These are phyloP conservation scores for Plasmodium gonderi DNA, from an alignment of 169 alveolate genomes.

Conservation along the genomic window DNA sequence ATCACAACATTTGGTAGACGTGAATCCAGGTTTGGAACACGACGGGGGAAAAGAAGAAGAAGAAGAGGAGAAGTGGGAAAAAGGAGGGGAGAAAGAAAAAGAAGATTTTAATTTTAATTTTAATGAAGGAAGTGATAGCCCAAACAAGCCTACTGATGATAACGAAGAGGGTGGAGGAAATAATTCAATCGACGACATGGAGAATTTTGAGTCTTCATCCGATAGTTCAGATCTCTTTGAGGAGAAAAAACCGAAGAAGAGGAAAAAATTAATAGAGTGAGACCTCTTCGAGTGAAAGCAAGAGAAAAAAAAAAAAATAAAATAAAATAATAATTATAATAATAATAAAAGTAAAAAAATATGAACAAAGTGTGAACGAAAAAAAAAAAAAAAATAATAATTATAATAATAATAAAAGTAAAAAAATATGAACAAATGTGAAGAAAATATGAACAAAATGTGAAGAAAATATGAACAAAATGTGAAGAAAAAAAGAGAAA, in stretches of 20 bases:
- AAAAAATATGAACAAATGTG: background rate
- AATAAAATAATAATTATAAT: background rate
- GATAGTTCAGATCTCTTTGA: slow-evolving; percentile 61
- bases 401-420: background rate
- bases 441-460: too few species aligned
- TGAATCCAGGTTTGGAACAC: too few species aligned
- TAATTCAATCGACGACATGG: background rate
- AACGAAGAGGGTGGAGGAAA: background rate
- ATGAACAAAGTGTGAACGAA: background rate
- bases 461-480: too few species aligned
- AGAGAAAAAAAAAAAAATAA: background rate
- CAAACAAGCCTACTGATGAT: background rate
- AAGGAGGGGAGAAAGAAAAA: background rate
- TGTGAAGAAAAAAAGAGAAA: too few species aligned
- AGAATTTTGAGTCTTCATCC: background rate
- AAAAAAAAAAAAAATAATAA: background rate
- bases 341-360: background rate
- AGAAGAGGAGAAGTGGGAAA: background rate
- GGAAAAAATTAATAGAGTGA: slow-evolving; percentile 29
- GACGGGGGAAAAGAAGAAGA: background rate
- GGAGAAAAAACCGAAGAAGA: slow-evolving; percentile 47
- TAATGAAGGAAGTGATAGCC: background rate
- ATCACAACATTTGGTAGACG: too few species aligned
- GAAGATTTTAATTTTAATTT: background rate
- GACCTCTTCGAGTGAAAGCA: background rate